Conservation (phyloP, 495 filamentous ascomycete species). For the Sporormia fimetaria region DNA sequence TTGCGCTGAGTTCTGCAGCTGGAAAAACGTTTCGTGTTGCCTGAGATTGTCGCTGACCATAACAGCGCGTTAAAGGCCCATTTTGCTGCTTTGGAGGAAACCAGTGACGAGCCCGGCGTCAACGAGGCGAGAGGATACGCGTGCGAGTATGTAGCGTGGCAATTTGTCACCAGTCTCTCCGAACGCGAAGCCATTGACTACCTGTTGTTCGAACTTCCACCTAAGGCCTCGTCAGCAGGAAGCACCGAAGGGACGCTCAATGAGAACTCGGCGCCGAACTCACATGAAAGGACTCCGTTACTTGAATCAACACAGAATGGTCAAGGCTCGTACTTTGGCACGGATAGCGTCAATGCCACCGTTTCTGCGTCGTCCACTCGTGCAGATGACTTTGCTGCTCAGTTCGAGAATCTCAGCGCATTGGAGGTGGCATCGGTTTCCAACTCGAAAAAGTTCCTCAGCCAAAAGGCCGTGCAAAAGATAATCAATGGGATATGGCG, state of each 20-base stretch:
- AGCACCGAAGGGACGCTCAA: not conserved
- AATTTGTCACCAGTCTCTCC: slow-evolving; percentile 67
- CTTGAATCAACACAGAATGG: slow-evolving; percentile 6
- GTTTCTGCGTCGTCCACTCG: slow-evolving; percentile 29
- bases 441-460: slow-evolving; percentile 83
- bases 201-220: slow-evolving; percentile 67
- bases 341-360: slow-evolving; percentile 12
- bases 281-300: slow-evolving; percentile 16
- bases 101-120: slow-evolving; percentile 54
- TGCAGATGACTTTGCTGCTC: slow-evolving; percentile 47
- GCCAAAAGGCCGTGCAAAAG: slow-evolving; percentile 73
- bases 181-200: slow-evolving; percentile 74
- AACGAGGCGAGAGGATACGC: slow-evolving; percentile 69
- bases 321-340: slow-evolving; percentile 27
- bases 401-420: slow-evolving; percentile 70
- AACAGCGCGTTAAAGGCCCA: slow-evolving; percentile 70
- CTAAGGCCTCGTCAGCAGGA: slow-evolving; percentile 10
- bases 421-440: slow-evolving; percentile 83
- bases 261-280: not conserved
- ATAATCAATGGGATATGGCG: slow-evolving; percentile 86
- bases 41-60: not conserved
- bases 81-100: slow-evolving; percentile 29
- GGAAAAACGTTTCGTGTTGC: not conserved
- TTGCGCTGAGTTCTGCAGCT: no score
- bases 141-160: slow-evolving; percentile 88